These are phyloP conservation scores for Coniosporium apollinis DNA, from an alignment of 495 filamentous ascomycete species.

Conservation along the genomic window DNA sequence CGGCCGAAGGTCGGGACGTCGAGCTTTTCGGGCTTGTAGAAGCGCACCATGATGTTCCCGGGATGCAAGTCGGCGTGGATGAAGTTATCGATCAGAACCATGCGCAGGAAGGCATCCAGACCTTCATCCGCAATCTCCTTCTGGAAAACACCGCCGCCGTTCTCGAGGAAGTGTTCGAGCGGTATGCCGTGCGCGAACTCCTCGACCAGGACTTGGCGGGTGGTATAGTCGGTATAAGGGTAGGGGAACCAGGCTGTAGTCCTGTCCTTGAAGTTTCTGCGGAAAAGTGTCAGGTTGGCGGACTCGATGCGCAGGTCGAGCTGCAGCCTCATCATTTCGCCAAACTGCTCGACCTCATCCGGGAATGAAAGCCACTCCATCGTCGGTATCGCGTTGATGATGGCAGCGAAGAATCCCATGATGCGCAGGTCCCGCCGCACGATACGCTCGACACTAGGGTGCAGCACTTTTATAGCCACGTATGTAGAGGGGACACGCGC, in stretches of 20 bases:
- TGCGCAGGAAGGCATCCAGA: conserved; percentile 91
- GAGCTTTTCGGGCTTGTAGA: conserved; percentile 70
- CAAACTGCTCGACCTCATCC: conserved; percentile 86
- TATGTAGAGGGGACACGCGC: conserved; percentile 77
- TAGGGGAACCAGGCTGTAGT: conserved; percentile 93
- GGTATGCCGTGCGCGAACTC: conserved; percentile 94
- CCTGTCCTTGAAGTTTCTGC: conserved; percentile 74
- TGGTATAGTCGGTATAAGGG: conserved; percentile 80
- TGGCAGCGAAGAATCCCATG: conserved; percentile 79
- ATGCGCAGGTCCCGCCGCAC: conserved; percentile 82
- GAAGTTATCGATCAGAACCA: conserved; percentile 97
- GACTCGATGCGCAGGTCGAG: conserved; percentile 91
- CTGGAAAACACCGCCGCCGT: conserved; percentile 85
- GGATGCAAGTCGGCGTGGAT: conserved; percentile 97
- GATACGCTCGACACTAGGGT: conserved; percentile 76
- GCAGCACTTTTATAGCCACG: conserved; percentile 92
- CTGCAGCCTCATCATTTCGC: conserved; percentile 96
- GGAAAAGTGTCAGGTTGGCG: conserved; percentile 75
- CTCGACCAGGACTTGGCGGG: conserved; percentile 81
- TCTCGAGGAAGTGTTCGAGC: conserved; percentile 70
- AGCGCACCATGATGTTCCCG: conserved; percentile 99
- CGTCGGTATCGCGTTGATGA: conserved; percentile 77
- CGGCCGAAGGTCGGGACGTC: conserved; percentile 23
- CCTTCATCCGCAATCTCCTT: conserved; percentile 90
- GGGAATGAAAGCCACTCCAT: conserved; percentile 97